Conservation (phyloP, 495 filamentous ascomycete species). For the Aspergillus heteromorphus region DNA sequence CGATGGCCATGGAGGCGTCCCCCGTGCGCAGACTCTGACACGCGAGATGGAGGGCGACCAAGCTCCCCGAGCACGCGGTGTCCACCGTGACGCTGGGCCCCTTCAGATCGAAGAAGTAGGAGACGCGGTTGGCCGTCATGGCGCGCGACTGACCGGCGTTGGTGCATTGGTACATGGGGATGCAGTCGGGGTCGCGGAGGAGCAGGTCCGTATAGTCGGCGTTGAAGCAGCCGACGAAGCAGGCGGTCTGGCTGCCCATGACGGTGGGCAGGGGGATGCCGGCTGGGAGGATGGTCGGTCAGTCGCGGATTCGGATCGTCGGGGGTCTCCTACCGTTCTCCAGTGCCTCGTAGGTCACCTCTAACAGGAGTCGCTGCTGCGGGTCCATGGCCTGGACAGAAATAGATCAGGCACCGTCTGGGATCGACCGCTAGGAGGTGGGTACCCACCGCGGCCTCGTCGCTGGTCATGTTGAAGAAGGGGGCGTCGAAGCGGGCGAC, state of each 20-base stretch:
- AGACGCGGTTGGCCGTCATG: constrained; percentile 41
- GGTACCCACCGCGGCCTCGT: constrained; percentile 37
- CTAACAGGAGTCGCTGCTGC: constrained; percentile 43
- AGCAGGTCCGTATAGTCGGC: constrained; percentile 5
- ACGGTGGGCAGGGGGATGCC: constrained; percentile 27
- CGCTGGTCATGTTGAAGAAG: constrained; percentile 50
- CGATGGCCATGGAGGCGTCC: constrained; percentile 39
- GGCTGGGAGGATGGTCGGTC: neutral
- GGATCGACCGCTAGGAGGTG: neutral
- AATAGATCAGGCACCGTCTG: neutral
- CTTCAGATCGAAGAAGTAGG: constrained; percentile 38
- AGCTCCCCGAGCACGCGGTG: constrained; percentile 48
- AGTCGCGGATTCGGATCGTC: neutral
- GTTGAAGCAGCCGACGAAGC: constrained; percentile 3
- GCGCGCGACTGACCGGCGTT: constrained; percentile 16
- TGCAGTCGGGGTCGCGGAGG: constrained; percentile 10
- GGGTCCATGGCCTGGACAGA: constrained; percentile 28
- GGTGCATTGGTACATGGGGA: constrained; percentile 16
- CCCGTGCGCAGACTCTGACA: constrained; percentile 39
- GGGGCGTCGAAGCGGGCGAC: constrained; percentile 47
- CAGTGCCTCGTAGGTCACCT: constrained; percentile 52
- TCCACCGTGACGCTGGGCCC: constrained; percentile 42
- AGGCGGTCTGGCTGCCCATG: neutral
- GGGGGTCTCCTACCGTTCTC: constrained; percentile 23
- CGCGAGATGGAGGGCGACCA: constrained; percentile 48